phyloP scores from a whole-genome alignment of 2,329 filamentous ascomycete genomes.

The Pseudogymnoascus destructans region DNA sequence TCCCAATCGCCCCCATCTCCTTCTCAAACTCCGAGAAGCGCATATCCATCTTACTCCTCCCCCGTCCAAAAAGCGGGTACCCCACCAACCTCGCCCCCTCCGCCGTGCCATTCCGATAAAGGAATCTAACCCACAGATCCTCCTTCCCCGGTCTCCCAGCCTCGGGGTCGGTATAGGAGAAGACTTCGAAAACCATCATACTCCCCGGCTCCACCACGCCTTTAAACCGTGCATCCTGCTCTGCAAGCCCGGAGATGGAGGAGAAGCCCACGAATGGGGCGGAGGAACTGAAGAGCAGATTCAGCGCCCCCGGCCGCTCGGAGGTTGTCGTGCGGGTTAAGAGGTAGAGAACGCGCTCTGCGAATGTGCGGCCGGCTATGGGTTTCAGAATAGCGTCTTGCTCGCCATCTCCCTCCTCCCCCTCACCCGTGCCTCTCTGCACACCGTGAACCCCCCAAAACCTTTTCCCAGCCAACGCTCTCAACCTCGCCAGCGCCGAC shows the following conservation, averaged over 20 bases:
- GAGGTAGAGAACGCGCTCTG: slow-evolving; percentile 31
- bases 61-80: slow-evolving; percentile 53
- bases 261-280: slow-evolving; percentile 45
- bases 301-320: slow-evolving; percentile 30
- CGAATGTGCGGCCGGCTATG: slow-evolving; percentile 41
- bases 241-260: slow-evolving; percentile 32
- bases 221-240: slow-evolving; percentile 36
- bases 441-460: too few relatives aligned
- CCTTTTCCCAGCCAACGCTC: too few relatives aligned
- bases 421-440: too few relatives aligned
- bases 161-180: slow-evolving; percentile 27
- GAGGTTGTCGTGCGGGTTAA: slow-evolving; percentile 33
- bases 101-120: not conserved
- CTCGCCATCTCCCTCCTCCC: too few relatives aligned
- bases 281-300: slow-evolving; percentile 40
- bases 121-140: not conserved
- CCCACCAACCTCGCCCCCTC: slow-evolving; percentile 29
- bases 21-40: too few relatives aligned
- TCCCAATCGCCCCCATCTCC: too few relatives aligned
- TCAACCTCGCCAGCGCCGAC: too few relatives aligned
- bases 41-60: slow-evolving; percentile 34
- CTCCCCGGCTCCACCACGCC: slow-evolving; percentile 55
- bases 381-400: slow-evolving; percentile 14
- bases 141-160: too few relatives aligned
- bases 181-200: slow-evolving; percentile 61